Evolutionary conservation across 1,284 basidiomycete species (phyloP), one percentile per base, ranked within the genome.

Genomic region (Waitea zeae): DNA sequence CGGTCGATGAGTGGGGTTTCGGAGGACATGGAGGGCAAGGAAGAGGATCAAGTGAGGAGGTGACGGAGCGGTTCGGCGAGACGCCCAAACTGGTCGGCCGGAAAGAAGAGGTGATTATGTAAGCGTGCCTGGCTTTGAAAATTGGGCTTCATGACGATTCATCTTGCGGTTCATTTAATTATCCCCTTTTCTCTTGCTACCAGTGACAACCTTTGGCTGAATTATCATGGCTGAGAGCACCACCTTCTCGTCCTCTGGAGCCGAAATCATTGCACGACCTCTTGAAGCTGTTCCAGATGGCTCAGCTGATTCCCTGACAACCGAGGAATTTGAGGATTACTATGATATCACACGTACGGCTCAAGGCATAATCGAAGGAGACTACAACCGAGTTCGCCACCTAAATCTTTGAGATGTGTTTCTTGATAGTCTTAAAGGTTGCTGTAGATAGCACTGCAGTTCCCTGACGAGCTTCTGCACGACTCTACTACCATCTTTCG

Each of bases 381-480:
- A 62, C 39, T 78, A 65, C 49, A 70, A 67, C 48, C 59, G 73
- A 47, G 80, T 80, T 41, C 36, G 64, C n/a, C n/a, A n/a, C 42
- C 9, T 36, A 20, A 26, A 26, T 26, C 24, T 9, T n/a, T 26
- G 9, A 26, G 26, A 17, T 30, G n/a, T n/a, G 15, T 30, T 15
- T 31, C 28, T 17, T 30, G 24, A 35, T 36, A 17, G 22, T n/a
- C n/a, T n/a, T n/a, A n/a, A n/a, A 30, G 18, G 3, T 31, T 30
- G 24, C 14, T 17, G 1, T 36, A 89, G 83, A 72, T 89, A 36
- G 89, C 88, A 0, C 67, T 99, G 7, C 93, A 98, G 52, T 97
- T 98, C 45, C 92, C 95, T 0, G 93, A 99, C 50, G 87, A 95
- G 53, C 70, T 95, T 6, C 58, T 99, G 4, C 69, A 73, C 14